Evolutionary conservation across 805 yeast species (phyloP).

Genomic region (Hermanozyma aechmeae): DNA sequence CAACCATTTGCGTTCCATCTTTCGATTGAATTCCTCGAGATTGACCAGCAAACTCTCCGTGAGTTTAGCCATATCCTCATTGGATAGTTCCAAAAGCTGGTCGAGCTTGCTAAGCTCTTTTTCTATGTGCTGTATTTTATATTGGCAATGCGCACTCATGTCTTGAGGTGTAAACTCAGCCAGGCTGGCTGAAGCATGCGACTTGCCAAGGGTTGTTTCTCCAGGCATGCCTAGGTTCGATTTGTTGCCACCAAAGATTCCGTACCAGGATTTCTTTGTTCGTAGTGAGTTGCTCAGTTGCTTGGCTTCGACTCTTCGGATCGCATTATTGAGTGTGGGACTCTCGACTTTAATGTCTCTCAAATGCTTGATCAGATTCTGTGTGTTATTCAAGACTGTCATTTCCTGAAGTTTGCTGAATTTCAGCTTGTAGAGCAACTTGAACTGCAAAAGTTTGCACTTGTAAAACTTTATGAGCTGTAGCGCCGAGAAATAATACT

Average conservation of each 20-base stretch:
- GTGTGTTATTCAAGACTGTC: conserved; percentile 14
- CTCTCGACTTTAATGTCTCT: conserved; percentile 25
- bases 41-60: conserved; percentile 35
- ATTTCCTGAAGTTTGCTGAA: conserved; percentile 30
- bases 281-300: conserved; percentile 9
- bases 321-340: conserved; percentile 28
- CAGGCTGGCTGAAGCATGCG: conserved; percentile 1
- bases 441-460: conserved; percentile 41
- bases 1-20: conserved; percentile 35
- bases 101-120: conserved; percentile 36
- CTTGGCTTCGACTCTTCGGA: conserved; percentile 20
- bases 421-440: conserved; percentile 29
- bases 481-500: conserved; percentile 33
- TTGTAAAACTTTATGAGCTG: conserved; percentile 41
- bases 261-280: conserved; percentile 32
- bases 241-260: conserved; percentile 32
- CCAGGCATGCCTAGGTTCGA: conserved; percentile 1
- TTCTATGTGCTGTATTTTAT: conserved; percentile 25
- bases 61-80: conserved; percentile 34
- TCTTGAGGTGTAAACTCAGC: conserved; percentile 1
- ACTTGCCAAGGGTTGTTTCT: conserved; percentile 1
- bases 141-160: conserved; percentile 13
- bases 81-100: conserved; percentile 36
- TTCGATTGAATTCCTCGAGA: conserved; percentile 23
- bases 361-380: conserved; percentile 14